Evolutionary conservation across 768 basidiomycete species (phyloP).

Genomic region (Leccinellum luteum): DNA sequence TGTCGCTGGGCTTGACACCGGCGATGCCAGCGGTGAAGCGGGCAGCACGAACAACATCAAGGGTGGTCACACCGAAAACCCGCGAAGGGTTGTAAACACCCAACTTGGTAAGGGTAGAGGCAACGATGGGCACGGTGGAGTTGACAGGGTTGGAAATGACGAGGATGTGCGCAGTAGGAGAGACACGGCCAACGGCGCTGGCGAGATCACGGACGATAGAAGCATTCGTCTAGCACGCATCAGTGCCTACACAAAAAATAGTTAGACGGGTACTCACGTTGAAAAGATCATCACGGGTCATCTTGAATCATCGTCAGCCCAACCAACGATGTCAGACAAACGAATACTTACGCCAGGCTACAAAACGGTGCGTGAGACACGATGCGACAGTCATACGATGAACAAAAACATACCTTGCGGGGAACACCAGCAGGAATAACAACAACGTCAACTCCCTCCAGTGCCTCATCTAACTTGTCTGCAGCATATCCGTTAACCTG

Average conservation of each 20-base stretch:
- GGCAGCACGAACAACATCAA: conserved; percentile 95
- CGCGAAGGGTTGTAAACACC: conserved; percentile 88
- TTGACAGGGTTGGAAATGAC: conserved; percentile 99
- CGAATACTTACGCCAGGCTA: conserved; percentile 76
- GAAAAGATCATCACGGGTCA: conserved; percentile 97
- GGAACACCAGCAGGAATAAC: conserved; percentile 99
- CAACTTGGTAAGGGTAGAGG: conserved; percentile 84
- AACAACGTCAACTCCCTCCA: conserved; percentile 87
- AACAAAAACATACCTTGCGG: conserved; percentile 67
- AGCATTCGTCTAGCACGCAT: conserved; percentile 75
- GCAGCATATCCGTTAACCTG: conserved; percentile 80
- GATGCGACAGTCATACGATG: background rate
- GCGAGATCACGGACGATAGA: conserved; percentile 98
- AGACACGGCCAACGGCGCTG: conserved; percentile 75
- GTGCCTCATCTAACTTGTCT: conserved; percentile 85
- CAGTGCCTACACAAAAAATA: background rate
- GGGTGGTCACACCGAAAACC: conserved; percentile 95
- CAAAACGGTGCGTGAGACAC: conserved; percentile 30
- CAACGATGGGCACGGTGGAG: conserved; percentile 97
- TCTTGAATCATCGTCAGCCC: conserved; percentile 47
- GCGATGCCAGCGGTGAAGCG: conserved; percentile 81
- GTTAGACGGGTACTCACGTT: conserved; percentile 56
- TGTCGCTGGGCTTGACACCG: conserved; percentile 61
- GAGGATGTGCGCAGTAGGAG: conserved; percentile 89
- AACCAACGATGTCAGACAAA: conserved; percentile 1